Conservation (phyloP, 176 grass and related monocot genomes). For the Thalia dealbata region DNA sequence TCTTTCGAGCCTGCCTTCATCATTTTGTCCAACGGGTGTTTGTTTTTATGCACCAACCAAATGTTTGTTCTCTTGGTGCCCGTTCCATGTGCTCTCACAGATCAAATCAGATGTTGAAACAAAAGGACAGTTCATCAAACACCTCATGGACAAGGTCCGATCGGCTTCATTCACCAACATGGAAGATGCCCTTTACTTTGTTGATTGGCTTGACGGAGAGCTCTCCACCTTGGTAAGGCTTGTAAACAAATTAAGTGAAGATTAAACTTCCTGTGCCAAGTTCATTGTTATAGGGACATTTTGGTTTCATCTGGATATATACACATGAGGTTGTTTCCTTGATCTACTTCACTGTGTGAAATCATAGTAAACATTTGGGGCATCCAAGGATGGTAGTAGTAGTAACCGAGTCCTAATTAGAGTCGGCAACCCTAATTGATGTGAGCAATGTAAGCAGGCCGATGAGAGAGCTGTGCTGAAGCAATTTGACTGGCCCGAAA, state of each 20-base stretch:
- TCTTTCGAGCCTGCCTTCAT: background rate
- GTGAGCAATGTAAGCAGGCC: constrained; percentile 12
- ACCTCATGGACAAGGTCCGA: constrained; percentile 61
- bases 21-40: background rate
- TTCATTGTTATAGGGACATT: no score
- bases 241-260: background rate
- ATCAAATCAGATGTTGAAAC: constrained; percentile 73
- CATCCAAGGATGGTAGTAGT: no score
- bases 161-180: constrained; percentile 39
- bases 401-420: background rate
- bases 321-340: no score
- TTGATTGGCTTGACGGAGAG: constrained; percentile 41
- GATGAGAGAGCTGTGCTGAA: constrained; percentile 47
- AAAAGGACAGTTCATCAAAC: constrained; percentile 64
- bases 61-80: background rate
- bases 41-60: background rate
- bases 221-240: constrained; percentile 40
- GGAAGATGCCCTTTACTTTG: constrained; percentile 39
- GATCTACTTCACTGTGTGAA: no score
- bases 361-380: no score
- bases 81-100: constrained; percentile 17
- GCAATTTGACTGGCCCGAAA: constrained; percentile 53
- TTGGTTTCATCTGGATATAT: no score
- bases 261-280: background rate
- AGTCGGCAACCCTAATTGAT: no score